Evolutionary conservation across 129 eudicot species (phyloP).

Genomic region (Deinandra increscens): DNA sequence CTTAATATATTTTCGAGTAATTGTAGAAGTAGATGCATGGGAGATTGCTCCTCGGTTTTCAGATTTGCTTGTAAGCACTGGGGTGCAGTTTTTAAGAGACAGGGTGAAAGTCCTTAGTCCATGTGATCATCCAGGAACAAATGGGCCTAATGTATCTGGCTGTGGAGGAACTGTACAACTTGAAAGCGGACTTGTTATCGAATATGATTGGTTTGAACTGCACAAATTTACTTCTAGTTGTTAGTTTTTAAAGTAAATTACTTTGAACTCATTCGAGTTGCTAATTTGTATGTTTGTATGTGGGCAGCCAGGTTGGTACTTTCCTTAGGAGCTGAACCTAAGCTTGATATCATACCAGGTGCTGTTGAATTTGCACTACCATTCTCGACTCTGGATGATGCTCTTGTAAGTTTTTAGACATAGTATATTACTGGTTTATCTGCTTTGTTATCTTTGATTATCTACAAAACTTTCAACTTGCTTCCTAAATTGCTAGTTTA

Average conservation of each 20-base stretch:
- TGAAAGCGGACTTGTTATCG: constrained; percentile 83
- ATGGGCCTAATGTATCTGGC: constrained; percentile 42
- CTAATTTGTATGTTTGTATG: constrained; percentile 42
- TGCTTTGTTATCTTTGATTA: constrained; percentile 7
- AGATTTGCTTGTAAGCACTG: constrained; percentile 75
- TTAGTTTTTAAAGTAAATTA: not conserved
- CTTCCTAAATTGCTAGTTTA: not conserved
- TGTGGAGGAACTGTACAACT: constrained; percentile 87
- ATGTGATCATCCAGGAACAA: constrained; percentile 45
- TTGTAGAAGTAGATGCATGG: constrained; percentile 97
- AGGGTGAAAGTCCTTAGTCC: constrained; percentile 72
- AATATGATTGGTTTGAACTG: constrained; percentile 85
- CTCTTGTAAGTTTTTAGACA: constrained; percentile 61
- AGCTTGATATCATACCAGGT: constrained; percentile 85
- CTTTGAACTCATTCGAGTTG: not conserved
- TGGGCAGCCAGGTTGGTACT: constrained; percentile 99
- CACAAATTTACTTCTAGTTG: not conserved
- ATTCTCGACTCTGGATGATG: constrained; percentile 89
- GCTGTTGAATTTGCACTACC: constrained; percentile 85
- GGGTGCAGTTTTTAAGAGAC: constrained; percentile 69
- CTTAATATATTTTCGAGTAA: constrained; percentile 12
- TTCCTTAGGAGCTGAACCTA: constrained; percentile 93
- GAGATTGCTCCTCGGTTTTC: constrained; percentile 95
- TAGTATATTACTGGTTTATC: not conserved
- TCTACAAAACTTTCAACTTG: not conserved